A percentile compares a stretch with the other conserved stretches of the same genome.
phyloP scores from a whole-genome alignment of 1,284 basidiomycete genomes.

The Ganoderma meredithae region DNA sequence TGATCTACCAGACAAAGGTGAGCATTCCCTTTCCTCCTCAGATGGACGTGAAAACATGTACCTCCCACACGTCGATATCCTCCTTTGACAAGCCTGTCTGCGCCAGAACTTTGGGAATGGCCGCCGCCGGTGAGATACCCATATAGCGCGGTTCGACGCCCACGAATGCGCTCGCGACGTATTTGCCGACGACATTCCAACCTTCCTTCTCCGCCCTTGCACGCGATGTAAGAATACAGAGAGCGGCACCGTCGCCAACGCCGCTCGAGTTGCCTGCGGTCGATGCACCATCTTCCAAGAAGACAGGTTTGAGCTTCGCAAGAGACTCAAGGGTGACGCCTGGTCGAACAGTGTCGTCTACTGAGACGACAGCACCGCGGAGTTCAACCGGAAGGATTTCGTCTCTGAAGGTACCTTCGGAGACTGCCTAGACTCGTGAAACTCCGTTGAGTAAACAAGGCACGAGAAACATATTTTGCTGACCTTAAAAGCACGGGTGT shows the following conservation, averaged over 20 bases:
- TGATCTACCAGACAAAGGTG: slow-evolving; percentile 58
- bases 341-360: slow-evolving; percentile 85
- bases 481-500: slow-evolving; percentile 79
- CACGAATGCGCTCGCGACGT: slow-evolving; percentile 81
- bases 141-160: slow-evolving; percentile 88
- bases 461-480: slow-evolving; percentile 20
- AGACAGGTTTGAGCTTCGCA: slow-evolving; percentile 73
- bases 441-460: not conserved
- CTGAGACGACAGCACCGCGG: slow-evolving; percentile 60
- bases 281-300: slow-evolving; percentile 84
- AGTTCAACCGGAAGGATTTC: slow-evolving; percentile 84
- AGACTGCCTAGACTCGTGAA: slow-evolving; percentile 54
- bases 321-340: slow-evolving; percentile 79
- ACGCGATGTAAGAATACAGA: slow-evolving; percentile 89
- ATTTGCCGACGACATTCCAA: slow-evolving; percentile 91
- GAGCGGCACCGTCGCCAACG: slow-evolving; percentile 93
- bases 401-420: slow-evolving; percentile 72
- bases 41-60: slow-evolving; percentile 38
- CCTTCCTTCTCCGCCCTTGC: slow-evolving; percentile 85
- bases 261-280: slow-evolving; percentile 95
- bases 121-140: slow-evolving; percentile 87
- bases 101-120: slow-evolving; percentile 82
- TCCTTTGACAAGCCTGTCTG: slow-evolving; percentile 80
- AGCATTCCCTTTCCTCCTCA: not conserved
- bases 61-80: slow-evolving; percentile 91